Conservation (phyloP, 1,284 basidiomycete species). For the Uromyces viciae-fabae region DNA sequence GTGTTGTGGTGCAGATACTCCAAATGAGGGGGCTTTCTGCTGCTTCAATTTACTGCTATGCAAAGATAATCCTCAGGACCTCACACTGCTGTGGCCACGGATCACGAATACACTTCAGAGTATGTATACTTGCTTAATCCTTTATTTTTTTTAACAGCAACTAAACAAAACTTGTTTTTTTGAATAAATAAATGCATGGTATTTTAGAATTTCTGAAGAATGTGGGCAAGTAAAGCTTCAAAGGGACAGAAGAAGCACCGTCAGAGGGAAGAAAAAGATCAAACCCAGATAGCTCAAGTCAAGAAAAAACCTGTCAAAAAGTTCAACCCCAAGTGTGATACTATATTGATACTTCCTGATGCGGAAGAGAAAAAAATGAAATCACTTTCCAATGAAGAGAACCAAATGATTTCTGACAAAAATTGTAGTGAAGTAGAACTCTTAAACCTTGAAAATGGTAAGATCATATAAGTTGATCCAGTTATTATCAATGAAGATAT, state of each 20-base stretch:
- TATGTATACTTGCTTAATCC: background rate
- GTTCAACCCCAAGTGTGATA: background rate
- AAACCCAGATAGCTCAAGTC: background rate
- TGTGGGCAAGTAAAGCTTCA: background rate
- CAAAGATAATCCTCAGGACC: background rate
- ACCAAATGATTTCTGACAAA: background rate
- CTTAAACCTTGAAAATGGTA: too few relatives aligned
- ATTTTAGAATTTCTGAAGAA: background rate
- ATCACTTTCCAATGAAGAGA: background rate
- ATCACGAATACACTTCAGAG: background rate
- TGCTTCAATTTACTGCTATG: background rate
- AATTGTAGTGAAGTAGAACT: too few relatives aligned
- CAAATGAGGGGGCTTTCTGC: too few relatives aligned
- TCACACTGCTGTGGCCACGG: background rate
- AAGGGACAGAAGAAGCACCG: background rate
- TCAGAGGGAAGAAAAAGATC: background rate
- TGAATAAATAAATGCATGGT: background rate
- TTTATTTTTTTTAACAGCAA: background rate
- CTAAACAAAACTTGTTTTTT: background rate
- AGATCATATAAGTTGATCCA: too few relatives aligned
- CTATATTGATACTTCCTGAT: background rate
- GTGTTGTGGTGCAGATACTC: too few relatives aligned
- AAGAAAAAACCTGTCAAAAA: background rate
- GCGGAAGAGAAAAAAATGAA: background rate
- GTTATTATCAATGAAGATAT: too few relatives aligned